Base-by-base conservation (phyloP, 2,329 filamentous ascomycete species). In the Ciborinia camelliae region DNA sequence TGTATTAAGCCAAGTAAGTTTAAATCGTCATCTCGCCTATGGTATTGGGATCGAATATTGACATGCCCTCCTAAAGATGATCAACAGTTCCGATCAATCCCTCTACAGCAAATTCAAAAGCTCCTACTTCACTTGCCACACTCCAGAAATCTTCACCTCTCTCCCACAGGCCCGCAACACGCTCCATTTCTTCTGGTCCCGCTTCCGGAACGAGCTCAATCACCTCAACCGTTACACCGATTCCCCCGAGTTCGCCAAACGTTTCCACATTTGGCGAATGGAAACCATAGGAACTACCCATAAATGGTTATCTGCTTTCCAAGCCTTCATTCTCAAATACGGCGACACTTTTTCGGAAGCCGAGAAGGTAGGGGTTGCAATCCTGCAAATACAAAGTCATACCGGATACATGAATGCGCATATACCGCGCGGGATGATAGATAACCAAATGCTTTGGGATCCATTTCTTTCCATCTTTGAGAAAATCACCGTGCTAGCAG, bases 371-470 rank as follows among this genome's bases (percentile, higher is more conserved):
- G 83, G 80, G 47, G 85, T 86, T 62, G 79, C 82, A 2, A 82
- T 84, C 20, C 75, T 87, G 15, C 84, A 85, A 68, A 86, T 87
- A 81, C 81, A 80, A 65, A 82, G 82, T 78, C 71, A 80, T 81
- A 66, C 81, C 75, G 63, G 84, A 1, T 62, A 64, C 26, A 39
- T 52, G 26, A 48, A 64, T 35, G 26, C 57, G 4, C 43, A 48
- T 23, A 48, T 64, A 28, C 10, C 51, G 20, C 37, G 39, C 20
- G 15, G 15, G 3, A 23, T 50, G 6, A 30, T 5, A n/a, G 45
- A 66, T 54, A 61, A 64, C 51, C 62, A 87, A 71, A 79, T 79
- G 43, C 77, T 82, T 26, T 87, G 86, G 67, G 85, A 87, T 69
- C 71, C 72, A 7, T 85, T 83, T 65, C 73, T 79, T 14, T 73